Percentiles rank a stretch among this genome's conserved stretches.
phyloP scores from a whole-genome alignment of 2,329 filamentous ascomycete species.

The Claviceps arundinis region DNA sequence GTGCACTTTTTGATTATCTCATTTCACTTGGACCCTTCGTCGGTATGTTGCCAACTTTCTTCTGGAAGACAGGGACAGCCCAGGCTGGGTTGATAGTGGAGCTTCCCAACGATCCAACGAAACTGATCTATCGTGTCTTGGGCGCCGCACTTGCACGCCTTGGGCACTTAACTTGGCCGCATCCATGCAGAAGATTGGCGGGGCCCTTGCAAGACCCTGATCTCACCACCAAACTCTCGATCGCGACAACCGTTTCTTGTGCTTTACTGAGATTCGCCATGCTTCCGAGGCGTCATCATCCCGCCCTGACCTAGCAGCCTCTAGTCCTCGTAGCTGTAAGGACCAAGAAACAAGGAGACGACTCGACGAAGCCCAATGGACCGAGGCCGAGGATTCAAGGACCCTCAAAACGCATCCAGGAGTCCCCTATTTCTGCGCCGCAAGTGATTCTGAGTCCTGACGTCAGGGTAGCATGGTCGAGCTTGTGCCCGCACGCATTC shows the following conservation, averaged over 20 bases:
- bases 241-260: constrained; percentile 7
- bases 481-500: background rate
- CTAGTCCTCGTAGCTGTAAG: background rate
- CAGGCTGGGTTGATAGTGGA: background rate
- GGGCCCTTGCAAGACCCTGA: constrained; percentile 12
- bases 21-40: too few species aligned
- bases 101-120: background rate
- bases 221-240: constrained; percentile 19
- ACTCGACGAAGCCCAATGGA: too few species aligned
- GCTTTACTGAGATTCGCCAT: background rate
- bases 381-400: background rate
- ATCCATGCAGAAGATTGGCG: background rate
- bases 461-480: background rate
- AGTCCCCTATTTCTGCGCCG: background rate
- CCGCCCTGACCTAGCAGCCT: background rate
- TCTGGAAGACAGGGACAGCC: background rate
- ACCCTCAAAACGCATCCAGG: background rate
- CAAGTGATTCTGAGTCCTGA: background rate
- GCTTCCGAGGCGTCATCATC: background rate
- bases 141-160: background rate
- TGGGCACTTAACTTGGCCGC: background rate
- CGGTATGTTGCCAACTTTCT: background rate
- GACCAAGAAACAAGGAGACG: too few species aligned
- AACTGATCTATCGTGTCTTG: background rate
- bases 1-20: too few species aligned